Evolutionary conservation across 2,329 filamentous ascomycete genomes (phyloP), one percentile per base, ranked within the genome.

Genomic region (Pseudogymnoascus sp.): DNA sequence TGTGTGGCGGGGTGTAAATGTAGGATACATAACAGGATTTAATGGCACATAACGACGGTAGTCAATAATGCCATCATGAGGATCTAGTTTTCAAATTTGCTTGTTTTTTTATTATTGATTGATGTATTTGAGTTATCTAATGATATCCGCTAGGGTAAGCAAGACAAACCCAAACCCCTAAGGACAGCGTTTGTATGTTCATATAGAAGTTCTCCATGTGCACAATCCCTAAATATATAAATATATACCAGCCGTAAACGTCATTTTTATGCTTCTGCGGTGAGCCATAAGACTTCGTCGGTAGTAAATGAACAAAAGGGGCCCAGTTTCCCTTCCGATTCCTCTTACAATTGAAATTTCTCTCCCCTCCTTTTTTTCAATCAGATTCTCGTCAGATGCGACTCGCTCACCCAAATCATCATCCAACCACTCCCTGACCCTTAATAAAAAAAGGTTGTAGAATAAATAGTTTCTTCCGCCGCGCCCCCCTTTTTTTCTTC

Each of bases 11-110:
- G 26, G 23, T 52, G 45, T 31, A 52, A 29, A 52, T 52, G 45
- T 52, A 52, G 45, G 45, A 52, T 52, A 33, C 45, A 52, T 52
- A 52, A 31, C 45, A 52, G 45, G 45, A 52, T 52, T 52, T 52
- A 52, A 52, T 52, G 45, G 45, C 45, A 31, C 26, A 31, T 19
- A 52, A 49, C 14, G 41, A 45, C 41, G 11, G 5, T 26, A 3
- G 21, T 45, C 43, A 31, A 52, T 52, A 52, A 52, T 12, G 45
- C 6, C 45, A 52, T 33, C 19, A 52, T 6, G 45, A 43, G 19
- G 19, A 52, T 19, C n/a, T 19, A 10, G 1, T 31, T 52, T 33
- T 11, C 19, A 52, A 12, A 33, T 12, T 31, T 19, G 45, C 45
- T 52, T 52, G 6, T 12, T 31, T 12, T 31, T 31, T 33, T 19